These are phyloP conservation scores for Citrus inodora DNA, from an alignment of 345 rosid species.

Conservation along the genomic window DNA sequence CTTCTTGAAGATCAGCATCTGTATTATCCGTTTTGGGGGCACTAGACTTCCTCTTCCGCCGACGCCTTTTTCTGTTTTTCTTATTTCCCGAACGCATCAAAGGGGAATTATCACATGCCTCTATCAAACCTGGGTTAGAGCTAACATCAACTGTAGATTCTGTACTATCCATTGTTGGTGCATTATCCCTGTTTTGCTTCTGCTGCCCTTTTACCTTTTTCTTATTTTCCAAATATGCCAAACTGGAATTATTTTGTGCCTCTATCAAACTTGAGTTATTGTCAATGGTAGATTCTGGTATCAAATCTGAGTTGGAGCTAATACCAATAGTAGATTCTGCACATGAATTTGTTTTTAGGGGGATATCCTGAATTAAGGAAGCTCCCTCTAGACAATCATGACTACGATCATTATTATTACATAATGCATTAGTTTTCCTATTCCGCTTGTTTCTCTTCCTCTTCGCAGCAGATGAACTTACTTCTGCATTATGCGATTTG, in stretches of 20 bases:
- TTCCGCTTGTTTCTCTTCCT: not conserved
- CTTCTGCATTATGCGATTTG: not conserved
- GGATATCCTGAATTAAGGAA: constrained; percentile 4
- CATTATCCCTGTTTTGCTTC: not conserved
- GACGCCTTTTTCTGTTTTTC: constrained; percentile 13
- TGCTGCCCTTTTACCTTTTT: constrained; percentile 14
- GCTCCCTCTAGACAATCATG: not conserved
- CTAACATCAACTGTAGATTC: not conserved
- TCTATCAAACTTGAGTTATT: not conserved
- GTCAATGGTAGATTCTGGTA: not conserved
- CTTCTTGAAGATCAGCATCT: constrained; percentile 4
- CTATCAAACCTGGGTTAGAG: not conserved
- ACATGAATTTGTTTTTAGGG: not conserved
- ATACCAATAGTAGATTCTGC: not conserved
- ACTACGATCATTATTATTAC: constrained; percentile 1
- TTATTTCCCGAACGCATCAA: constrained; percentile 8
- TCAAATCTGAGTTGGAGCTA: not conserved
- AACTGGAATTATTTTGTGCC: constrained; percentile 3
- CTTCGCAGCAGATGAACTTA: not conserved
- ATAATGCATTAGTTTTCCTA: not conserved
- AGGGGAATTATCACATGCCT: constrained; percentile 5
- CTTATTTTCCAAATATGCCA: not conserved
- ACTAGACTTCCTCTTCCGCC: not conserved
- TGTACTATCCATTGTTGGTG: not conserved
- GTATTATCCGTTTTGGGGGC: not conserved